Percentiles rank a stretch among this genome's conserved stretches.
Conservation (phyloP, 2,329 filamentous ascomycete genomes). For the Alternaria sp. region DNA sequence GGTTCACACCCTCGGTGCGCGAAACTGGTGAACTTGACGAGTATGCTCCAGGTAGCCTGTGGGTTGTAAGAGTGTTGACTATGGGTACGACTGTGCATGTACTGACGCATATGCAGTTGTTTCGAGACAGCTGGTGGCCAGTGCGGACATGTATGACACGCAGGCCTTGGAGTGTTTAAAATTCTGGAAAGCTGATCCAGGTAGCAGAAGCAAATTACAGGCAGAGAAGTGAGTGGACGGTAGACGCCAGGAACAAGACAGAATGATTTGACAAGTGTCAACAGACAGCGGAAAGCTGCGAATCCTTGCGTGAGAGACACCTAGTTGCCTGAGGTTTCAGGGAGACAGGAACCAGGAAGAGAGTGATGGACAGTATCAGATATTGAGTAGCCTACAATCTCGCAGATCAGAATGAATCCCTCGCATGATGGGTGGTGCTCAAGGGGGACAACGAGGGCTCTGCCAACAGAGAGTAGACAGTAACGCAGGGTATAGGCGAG, state of each 20-base stretch:
- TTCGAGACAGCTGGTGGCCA: slow-evolving; percentile 23
- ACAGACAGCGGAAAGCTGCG: slow-evolving; percentile 32
- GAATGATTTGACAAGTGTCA: slow-evolving; percentile 28
- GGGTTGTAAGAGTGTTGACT: slow-evolving; percentile 9
- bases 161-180: slow-evolving; percentile 14
- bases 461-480: slow-evolving; percentile 26
- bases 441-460: slow-evolving; percentile 34
- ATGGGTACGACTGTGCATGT: slow-evolving; percentile 19
- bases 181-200: slow-evolving; percentile 15
- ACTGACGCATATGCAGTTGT: slow-evolving; percentile 22
- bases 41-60: slow-evolving; percentile 13
- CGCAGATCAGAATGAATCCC: slow-evolving; percentile 37
- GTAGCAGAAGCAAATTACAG: slow-evolving; percentile 23
- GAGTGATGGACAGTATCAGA: slow-evolving; percentile 30
- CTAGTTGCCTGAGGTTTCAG: slow-evolving; percentile 30
- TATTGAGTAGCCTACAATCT: slow-evolving; percentile 36
- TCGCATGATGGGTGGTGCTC: slow-evolving; percentile 41
- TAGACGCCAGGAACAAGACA: slow-evolving; percentile 28
- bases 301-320: slow-evolving; percentile 40
- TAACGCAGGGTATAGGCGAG: slow-evolving; percentile 27
- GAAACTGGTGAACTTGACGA: slow-evolving; percentile 2
- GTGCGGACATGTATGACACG: slow-evolving; percentile 26
- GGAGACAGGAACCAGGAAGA: slow-evolving; percentile 26
- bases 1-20: slow-evolving; percentile 3
- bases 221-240: slow-evolving; percentile 17